Percentiles rank a stretch among this genome's conserved stretches.
These are phyloP conservation scores for Emmonsia crescens DNA, from an alignment of 2,329 filamentous ascomycete species.

Conservation along the genomic window DNA sequence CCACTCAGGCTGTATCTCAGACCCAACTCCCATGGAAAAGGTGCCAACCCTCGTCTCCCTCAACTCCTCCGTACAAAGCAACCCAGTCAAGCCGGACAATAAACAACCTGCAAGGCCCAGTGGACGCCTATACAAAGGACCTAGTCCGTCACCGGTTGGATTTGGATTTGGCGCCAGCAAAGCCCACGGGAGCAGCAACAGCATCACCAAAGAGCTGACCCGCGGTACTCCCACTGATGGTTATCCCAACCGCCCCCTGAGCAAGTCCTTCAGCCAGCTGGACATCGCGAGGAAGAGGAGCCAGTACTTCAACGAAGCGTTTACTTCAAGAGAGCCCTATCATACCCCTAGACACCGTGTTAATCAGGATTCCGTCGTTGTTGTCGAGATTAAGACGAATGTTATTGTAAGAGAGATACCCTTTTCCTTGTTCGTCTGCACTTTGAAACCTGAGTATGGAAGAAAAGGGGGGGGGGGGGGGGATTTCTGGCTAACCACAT, in stretches of 20 bases:
- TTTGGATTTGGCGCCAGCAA: background rate
- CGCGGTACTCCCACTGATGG: slow-evolving; percentile 11
- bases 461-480: background rate
- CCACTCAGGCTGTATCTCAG: background rate
- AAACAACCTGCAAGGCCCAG: background rate
- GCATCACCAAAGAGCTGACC: slow-evolving; percentile 9
- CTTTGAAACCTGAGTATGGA: slow-evolving; percentile 9
- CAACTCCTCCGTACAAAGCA: background rate
- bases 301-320: slow-evolving; percentile 32
- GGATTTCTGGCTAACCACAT: background rate
- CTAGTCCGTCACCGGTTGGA: background rate
- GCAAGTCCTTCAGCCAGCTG: slow-evolving; percentile 13
- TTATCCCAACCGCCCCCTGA: background rate
- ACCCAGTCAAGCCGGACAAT: background rate
- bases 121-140: background rate
- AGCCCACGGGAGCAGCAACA: background rate
- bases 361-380: slow-evolving; percentile 46
- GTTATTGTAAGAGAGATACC: slow-evolving; percentile 39
- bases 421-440: background rate
- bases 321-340: slow-evolving; percentile 27
- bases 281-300: slow-evolving; percentile 24
- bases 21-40: background rate
- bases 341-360: slow-evolving; percentile 37
- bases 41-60: background rate
- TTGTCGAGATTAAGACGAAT: slow-evolving; percentile 55